Evolutionary conservation across 2,329 filamentous ascomycete genomes (phyloP).

Genomic region (Fusarium globosum): DNA sequence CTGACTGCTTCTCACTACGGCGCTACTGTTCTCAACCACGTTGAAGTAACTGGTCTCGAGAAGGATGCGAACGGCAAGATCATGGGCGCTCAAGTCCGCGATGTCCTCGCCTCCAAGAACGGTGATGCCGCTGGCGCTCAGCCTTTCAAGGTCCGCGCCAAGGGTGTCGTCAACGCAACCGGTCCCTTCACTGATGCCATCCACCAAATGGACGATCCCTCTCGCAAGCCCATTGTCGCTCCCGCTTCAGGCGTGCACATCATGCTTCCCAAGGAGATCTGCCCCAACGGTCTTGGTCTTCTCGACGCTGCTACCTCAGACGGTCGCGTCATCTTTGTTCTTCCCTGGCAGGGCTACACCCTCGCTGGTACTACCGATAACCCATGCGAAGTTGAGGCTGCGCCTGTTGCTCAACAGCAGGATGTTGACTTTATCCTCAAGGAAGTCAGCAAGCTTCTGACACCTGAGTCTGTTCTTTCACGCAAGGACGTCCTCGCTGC

Average conservation of each 20-base stretch:
- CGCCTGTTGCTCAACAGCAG: conserved; percentile 78
- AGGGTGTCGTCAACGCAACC: conserved; percentile 86
- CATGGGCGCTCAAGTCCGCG: conserved; percentile 68
- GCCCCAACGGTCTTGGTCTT: conserved; percentile 82
- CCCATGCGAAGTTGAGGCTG: conserved; percentile 72
- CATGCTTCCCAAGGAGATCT: conserved; percentile 82
- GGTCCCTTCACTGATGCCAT: conserved; percentile 85
- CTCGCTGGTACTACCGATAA: conserved; percentile 87
- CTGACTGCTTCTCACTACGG: conserved; percentile 85
- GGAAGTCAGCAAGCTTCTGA: conserved; percentile 80
- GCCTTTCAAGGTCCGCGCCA: conserved; percentile 78
- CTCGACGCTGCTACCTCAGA: conserved; percentile 83
- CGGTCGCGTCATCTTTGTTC: conserved; percentile 88
- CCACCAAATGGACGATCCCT: conserved; percentile 81
- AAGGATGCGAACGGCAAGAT: conserved; percentile 78
- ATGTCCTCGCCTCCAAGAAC: conserved; percentile 70
- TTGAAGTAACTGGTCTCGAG: conserved; percentile 79
- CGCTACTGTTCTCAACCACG: conserved; percentile 82
- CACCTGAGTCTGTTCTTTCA: conserved; percentile 79
- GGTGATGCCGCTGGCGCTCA: conserved; percentile 62
- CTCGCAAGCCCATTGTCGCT: conserved; percentile 77
- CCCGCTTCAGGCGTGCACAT: conserved; percentile 87
- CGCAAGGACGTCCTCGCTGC: conserved; percentile 81
- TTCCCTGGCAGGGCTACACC: conserved; percentile 88
- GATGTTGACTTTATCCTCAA: conserved; percentile 86